Percentiles rank a stretch among this genome's conserved stretches.
Conservation (phyloP, 2,329 filamentous ascomycete genomes). For the Penicillium sp. region DNA sequence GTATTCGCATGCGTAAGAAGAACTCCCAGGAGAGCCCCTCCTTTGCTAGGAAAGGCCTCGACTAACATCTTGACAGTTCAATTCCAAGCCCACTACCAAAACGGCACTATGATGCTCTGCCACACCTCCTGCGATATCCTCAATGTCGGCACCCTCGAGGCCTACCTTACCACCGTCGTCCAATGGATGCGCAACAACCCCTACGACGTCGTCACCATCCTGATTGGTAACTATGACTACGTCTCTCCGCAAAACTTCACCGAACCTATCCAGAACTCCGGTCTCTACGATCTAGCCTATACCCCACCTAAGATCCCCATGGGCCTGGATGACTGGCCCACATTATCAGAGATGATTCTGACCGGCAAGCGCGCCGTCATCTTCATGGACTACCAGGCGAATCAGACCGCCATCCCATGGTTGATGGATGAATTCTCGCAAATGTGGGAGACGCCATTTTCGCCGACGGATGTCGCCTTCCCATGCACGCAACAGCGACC, state of each 20-base stretch:
- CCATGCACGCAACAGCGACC: slow-evolving; percentile 80
- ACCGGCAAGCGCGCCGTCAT: slow-evolving; percentile 71
- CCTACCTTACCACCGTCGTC: slow-evolving; percentile 70
- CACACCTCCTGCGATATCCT: slow-evolving; percentile 82
- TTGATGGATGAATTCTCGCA: slow-evolving; percentile 85
- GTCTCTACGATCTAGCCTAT: slow-evolving; percentile 74
- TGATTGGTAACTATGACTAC: slow-evolving; percentile 83
- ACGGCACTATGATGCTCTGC: slow-evolving; percentile 72
- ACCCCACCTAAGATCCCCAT: slow-evolving; percentile 72
- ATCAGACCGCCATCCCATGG: slow-evolving; percentile 79
- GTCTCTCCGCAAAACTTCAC: slow-evolving; percentile 67
- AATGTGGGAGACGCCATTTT: slow-evolving; percentile 90
- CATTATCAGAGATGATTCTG: slow-evolving; percentile 75
- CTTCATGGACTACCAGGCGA: slow-evolving; percentile 83
- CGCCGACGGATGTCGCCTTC: slow-evolving; percentile 68
- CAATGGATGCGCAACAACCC: slow-evolving; percentile 76
- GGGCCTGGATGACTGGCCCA: slow-evolving; percentile 78
- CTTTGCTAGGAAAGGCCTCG: background rate
- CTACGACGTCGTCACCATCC: slow-evolving; percentile 83
- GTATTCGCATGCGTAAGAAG: slow-evolving; percentile 58
- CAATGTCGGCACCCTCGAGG: slow-evolving; percentile 75
- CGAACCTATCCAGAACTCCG: slow-evolving; percentile 69
- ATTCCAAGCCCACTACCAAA: slow-evolving; percentile 61
- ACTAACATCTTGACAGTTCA: slow-evolving; percentile 51
- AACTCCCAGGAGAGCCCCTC: background rate